phyloP scores from a whole-genome alignment of 176 grass and related monocot genomes.

The Musa troglodytarum region DNA sequence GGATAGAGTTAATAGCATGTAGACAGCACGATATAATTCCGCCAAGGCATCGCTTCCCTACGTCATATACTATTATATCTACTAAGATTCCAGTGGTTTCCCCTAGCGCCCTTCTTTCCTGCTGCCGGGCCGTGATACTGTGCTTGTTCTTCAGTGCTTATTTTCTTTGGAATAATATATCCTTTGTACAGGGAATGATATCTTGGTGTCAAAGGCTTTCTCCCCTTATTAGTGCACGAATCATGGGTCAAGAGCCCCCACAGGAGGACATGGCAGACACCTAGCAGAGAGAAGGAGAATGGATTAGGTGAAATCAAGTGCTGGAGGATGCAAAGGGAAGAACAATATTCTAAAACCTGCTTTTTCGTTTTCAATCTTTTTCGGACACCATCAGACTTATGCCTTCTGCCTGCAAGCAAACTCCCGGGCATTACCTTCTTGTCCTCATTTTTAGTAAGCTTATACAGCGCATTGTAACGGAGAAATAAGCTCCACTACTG shows the following conservation, averaged over 20 bases:
- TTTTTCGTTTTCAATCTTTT: too few relatives aligned
- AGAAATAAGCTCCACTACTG: too few relatives aligned
- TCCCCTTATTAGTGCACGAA: conserved; percentile 15
- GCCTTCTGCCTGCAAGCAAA: too few relatives aligned
- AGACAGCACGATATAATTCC: background rate
- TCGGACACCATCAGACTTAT: too few relatives aligned
- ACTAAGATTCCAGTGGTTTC: too few relatives aligned
- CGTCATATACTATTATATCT: background rate
- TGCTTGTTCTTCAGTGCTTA: background rate
- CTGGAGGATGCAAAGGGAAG: too few relatives aligned
- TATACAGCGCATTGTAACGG: too few relatives aligned
- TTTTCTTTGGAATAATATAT: background rate
- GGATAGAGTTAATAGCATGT: background rate
- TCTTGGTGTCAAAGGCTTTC: background rate
- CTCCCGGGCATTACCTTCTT: too few relatives aligned
- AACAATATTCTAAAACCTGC: too few relatives aligned
- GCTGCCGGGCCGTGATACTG: background rate
- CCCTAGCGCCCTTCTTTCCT: too few relatives aligned
- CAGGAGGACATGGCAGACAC: background rate
- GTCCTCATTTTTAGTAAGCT: too few relatives aligned
- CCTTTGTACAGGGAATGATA: background rate
- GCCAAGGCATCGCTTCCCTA: conserved; percentile 3
- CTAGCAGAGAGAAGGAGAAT: background rate
- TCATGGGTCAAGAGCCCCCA: conserved; percentile 2
- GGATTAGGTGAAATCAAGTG: too few relatives aligned